These are phyloP conservation scores for Gynandropsis gynandra DNA, from an alignment of 345 rosid genomes.

Conservation along the genomic window DNA sequence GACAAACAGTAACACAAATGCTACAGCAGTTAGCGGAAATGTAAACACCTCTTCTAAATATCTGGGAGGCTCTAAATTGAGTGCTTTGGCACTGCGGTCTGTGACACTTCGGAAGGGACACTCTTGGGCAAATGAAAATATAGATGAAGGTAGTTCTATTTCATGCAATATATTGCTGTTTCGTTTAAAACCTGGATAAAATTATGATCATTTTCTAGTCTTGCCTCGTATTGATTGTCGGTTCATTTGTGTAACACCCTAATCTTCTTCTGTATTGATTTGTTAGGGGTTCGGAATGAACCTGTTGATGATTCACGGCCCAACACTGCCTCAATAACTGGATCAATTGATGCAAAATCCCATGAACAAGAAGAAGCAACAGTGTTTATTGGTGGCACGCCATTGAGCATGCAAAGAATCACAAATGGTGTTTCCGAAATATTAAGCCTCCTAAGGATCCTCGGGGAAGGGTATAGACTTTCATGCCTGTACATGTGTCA, in stretches of 20 bases:
- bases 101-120: slow-evolving; percentile 86
- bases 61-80: slow-evolving; percentile 76
- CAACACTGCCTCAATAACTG: slow-evolving; percentile 45
- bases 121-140: slow-evolving; percentile 80
- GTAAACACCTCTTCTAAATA: slow-evolving; percentile 64
- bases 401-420: slow-evolving; percentile 42
- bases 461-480: slow-evolving; percentile 93
- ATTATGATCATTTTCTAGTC: slow-evolving; percentile 3
- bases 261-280: slow-evolving; percentile 14
- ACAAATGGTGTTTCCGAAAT: slow-evolving; percentile 63
- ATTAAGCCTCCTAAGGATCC: slow-evolving; percentile 62
- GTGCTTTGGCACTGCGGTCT: slow-evolving; percentile 68
- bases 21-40: slow-evolving; percentile 52
- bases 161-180: not conserved
- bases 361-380: slow-evolving; percentile 55
- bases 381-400: slow-evolving; percentile 38
- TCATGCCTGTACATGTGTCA: slow-evolving; percentile 80
- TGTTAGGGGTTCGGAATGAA: slow-evolving; percentile 67
- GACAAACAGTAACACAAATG: slow-evolving; percentile 42
- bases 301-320: slow-evolving; percentile 63
- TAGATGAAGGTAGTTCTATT: slow-evolving; percentile 66
- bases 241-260: slow-evolving; percentile 17
- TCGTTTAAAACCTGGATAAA: not conserved
- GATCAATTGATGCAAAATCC: slow-evolving; percentile 49
- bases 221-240: slow-evolving; percentile 2